Percentiles rank a stretch among this genome's conserved stretches.
phyloP scores from a whole-genome alignment of 2,329 filamentous ascomycete genomes.

The Nothophaeocryptopus gaeumannii region DNA sequence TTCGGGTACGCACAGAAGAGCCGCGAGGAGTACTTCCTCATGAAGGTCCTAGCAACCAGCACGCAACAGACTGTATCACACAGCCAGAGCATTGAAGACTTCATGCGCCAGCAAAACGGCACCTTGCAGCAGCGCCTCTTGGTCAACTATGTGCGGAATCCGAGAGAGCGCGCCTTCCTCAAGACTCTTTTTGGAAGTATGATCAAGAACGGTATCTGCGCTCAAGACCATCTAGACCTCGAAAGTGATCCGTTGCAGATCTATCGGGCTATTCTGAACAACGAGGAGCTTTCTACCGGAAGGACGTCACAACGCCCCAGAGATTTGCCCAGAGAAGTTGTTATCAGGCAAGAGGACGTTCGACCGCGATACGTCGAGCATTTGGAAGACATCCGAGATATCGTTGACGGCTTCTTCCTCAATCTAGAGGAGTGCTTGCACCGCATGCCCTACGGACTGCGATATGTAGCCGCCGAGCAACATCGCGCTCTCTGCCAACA shows the following conservation, averaged over 20 bases:
- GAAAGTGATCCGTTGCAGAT: slow-evolving; percentile 98
- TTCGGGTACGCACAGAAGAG: slow-evolving; percentile 98
- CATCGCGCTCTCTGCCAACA: slow-evolving; percentile 73
- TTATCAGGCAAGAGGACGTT: slow-evolving; percentile 94
- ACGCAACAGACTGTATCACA: slow-evolving; percentile 81
- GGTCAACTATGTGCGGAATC: slow-evolving; percentile 82
- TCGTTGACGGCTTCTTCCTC: slow-evolving; percentile 84
- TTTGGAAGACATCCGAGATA: slow-evolving; percentile 87
- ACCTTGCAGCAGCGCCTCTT: slow-evolving; percentile 92
- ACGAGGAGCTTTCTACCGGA: slow-evolving; percentile 92
- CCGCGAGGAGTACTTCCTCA: slow-evolving; percentile 91
- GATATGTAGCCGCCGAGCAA: slow-evolving; percentile 82
- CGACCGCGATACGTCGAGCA: slow-evolving; percentile 91
- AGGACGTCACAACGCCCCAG: slow-evolving; percentile 74
- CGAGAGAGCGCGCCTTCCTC: slow-evolving; percentile 87
- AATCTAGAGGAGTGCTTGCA: slow-evolving; percentile 78
- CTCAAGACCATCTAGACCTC: slow-evolving; percentile 83
- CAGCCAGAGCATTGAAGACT: slow-evolving; percentile 73
- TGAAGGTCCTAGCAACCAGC: slow-evolving; percentile 81
- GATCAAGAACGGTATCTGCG: slow-evolving; percentile 87
- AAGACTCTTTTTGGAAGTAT: slow-evolving; percentile 80
- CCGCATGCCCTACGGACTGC: slow-evolving; percentile 87
- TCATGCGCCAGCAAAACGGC: slow-evolving; percentile 68
- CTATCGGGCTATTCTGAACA: slow-evolving; percentile 91
- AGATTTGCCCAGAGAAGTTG: slow-evolving; percentile 84